Evolutionary conservation across 2,329 filamentous ascomycete genomes (phyloP), one percentile per base, ranked within the genome.

Genomic region (Penicillium freii): DNA sequence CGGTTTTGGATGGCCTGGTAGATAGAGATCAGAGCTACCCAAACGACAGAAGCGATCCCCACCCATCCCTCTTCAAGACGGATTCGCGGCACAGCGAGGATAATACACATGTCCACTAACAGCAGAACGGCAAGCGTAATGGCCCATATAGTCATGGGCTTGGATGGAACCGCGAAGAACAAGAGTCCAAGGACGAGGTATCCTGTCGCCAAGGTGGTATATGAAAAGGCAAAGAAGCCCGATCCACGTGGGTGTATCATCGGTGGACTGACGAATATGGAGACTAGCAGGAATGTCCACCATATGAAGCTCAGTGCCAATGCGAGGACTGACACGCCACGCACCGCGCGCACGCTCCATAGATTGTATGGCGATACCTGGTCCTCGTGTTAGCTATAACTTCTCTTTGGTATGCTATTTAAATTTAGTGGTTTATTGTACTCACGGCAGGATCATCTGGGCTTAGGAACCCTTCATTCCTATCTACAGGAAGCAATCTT

Each of bases 211-310:
- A 97, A 75, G 50, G 87, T 91, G 5, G 91, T 87, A 74, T 90
- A 97, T 61, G 87, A 84, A 71, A 96, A 95, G 57, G 91, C 85
- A 73, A 91, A 91, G 82, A 96, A 99, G 39, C 90, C 91, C n/a
- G 92, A 94, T 5, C 94, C 94, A 51, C 91, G 86, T 10, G 87
- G 89, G 71, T 94, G 86, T 72, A 97, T 87, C 46, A 88, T 87
- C 0, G 93, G 93, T 15, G 92, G 92, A 52, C 90, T 96, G 65
- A 95, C 87, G 76, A 99, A 99, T 63, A 89, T 86, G 54, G 91
- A 91, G 17, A 97, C 86, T n/a, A 99, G 82, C 34, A 96, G 80
- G 53, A 97, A 74, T 10, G 91, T 82, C 93, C 94, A 97, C 93
- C 93, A 97, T n/a, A 91, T 68, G 68, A 95, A 91, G 55, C 87